phyloP scores from a whole-genome alignment of 805 yeast species.

The Lipomyces starkeyi region DNA sequence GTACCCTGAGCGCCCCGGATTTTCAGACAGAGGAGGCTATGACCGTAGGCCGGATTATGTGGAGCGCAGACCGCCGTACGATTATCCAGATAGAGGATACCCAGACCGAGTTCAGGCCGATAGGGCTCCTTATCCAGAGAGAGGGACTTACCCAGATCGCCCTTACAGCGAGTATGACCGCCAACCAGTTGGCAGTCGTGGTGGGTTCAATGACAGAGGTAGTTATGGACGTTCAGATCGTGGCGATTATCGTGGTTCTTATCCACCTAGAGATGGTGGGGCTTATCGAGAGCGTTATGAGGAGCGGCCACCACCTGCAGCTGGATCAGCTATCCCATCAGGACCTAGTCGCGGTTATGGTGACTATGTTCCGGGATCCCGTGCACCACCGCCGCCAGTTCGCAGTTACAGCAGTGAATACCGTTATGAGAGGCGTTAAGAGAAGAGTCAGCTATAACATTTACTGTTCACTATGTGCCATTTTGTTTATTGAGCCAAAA shows the following conservation, averaged over 20 bases:
- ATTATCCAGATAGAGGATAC: constrained; percentile 1
- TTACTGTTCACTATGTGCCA: not conserved
- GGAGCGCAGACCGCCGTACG: not conserved
- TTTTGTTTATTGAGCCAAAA: not conserved
- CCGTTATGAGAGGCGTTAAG: constrained; percentile 10
- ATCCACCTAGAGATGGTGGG: constrained; percentile 4
- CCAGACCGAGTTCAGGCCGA: not conserved
- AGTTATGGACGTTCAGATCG: constrained; percentile 9
- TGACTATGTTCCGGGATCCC: constrained; percentile 10
- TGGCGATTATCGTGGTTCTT: constrained; percentile 6
- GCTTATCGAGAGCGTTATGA: constrained; percentile 1
- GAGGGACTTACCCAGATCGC: not conserved
- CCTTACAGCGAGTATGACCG: not conserved
- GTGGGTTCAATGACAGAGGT: constrained; percentile 7
- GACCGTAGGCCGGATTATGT: not conserved
- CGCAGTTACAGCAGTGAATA: constrained; percentile 11
- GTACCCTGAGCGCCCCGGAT: constrained; percentile 13
- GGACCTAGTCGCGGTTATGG: constrained; percentile 16
- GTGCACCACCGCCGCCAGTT: constrained; percentile 10
- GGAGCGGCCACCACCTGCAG: constrained; percentile 1
- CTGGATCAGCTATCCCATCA: constrained; percentile 4
- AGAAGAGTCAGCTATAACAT: not conserved
- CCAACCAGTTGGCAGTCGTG: constrained; percentile 4
- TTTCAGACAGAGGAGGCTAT: constrained; percentile 1
- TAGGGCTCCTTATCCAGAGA: not conserved